phyloP scores from a whole-genome alignment of 192 early-diverging fungal species.

The Podila horticola region DNA sequence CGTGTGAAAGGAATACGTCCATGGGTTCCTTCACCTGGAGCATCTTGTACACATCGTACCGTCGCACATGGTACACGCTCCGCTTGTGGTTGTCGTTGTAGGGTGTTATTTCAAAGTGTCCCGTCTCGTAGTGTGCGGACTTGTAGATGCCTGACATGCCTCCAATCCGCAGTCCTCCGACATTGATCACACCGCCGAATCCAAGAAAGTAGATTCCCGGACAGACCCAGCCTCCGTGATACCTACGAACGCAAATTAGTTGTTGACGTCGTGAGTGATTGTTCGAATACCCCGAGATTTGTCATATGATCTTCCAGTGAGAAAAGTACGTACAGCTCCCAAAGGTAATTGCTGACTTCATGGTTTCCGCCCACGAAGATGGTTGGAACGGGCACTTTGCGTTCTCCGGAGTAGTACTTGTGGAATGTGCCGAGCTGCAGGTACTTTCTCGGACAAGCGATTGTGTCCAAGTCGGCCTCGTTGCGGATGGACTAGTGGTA shows the following conservation, averaged over 20 bases:
- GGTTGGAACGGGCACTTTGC: constrained; percentile 84
- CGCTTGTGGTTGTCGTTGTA: constrained; percentile 70
- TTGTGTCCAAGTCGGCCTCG: constrained; percentile 75
- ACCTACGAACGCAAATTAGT: constrained; percentile 52
- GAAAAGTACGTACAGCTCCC: constrained; percentile 81
- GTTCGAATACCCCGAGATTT: too few relatives aligned
- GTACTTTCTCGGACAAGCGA: constrained; percentile 91
- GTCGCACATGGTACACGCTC: constrained; percentile 88
- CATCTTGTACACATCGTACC: constrained; percentile 86
- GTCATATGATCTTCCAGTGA: too few relatives aligned
- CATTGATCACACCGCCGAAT: constrained; percentile 83
- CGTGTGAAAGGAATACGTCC: constrained; percentile 94
- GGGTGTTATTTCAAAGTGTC: constrained; percentile 85
- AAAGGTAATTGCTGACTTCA: constrained; percentile 93
- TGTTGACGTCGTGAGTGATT: too few relatives aligned
- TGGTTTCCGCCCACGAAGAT: constrained; percentile 99
- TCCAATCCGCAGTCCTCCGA: constrained; percentile 91
- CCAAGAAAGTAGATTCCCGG: constrained; percentile 96
- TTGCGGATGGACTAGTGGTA: constrained; percentile 76
- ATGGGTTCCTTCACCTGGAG: constrained; percentile 76
- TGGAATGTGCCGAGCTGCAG: constrained; percentile 86
- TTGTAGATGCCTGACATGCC: constrained; percentile 96
- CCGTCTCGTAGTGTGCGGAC: constrained; percentile 63
- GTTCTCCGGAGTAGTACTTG: constrained; percentile 92
- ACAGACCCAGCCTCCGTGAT: constrained; percentile 95